Base-by-base conservation (phyloP, 2,329 filamentous ascomycete genomes). In the Neurospora sp. region DNA sequence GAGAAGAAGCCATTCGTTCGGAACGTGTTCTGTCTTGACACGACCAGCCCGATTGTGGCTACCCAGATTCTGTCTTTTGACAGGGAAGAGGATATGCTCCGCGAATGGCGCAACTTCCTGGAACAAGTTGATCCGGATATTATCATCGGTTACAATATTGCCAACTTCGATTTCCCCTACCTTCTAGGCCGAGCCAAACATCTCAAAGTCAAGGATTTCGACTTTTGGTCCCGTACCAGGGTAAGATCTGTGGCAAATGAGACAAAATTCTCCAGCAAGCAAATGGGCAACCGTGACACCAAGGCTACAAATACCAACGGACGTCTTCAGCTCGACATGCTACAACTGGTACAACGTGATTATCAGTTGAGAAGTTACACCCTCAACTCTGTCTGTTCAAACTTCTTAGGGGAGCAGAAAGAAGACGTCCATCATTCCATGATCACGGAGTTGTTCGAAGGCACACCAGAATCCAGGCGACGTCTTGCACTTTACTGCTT, bases 401-500 rank as follows among this genome's bases (percentile, higher is more conserved):
- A 99, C 73, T 99, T 99, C 77, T 80, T 99, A 33, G 93, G 93
- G 66, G 96, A 99, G 79, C 96, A 99, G 78, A 99, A 99, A 78
- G 96, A 99, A 81, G 96, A 99, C 80, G 96, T 99, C 2, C 96
- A 99, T 77, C 90, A 99, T 81, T 97, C 94, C 2, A 99, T 99
- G 93, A 99, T 99, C 76, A 99, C 96, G 0, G 96, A 98, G 77
- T 83, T 99, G 3, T 97, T 94, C 85, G 98, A 99, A 78, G 96
- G 96, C 72, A 97, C 96, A 0, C 90, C 94, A 0, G 96, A 99
- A 78, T 97, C 95, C 4, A 85, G 96, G 74, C 89, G 96, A 76
- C 90, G 96, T 81, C 82, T 99, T 67, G 96, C 96, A 0, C 88
- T 99, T 0, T 99, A 99, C 83, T 99, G 96, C 81, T 81, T 99